Evolutionary conservation across 257 asterid species (phyloP), one percentile per base, ranked within the genome.

Genomic region (Phtheirospermum japonicum): DNA sequence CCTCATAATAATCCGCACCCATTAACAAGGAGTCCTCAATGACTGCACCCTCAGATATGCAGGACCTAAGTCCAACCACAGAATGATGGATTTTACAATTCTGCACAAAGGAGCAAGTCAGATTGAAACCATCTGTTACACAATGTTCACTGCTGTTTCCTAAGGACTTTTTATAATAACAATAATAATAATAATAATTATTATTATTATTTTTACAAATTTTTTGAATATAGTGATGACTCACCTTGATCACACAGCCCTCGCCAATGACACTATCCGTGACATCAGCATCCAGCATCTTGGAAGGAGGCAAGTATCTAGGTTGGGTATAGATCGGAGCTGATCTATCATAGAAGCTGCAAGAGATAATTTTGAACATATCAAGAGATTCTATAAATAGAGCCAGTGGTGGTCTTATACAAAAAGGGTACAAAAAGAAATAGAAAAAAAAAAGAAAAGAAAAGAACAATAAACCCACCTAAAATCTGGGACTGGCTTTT

Each of bases 1-100:
- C 97, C 95, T 90, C 97, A 12, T 90, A 90, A 71, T 90, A 90
- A 75, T 90, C 97, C 40, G 95, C 97, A 48, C 97, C 97, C 97
- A 89, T 89, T 76, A 89, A 70, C 75, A 89, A 72, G 12, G 95
- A 31, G 64, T 90, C 97, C 77, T 90, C 97, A 64, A 90, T 85
- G 66, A 87, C 68, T 68, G 97, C 97, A 49, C 97, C 97, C 68
- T 81, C 96, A 34, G 97, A 85, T 66, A 90, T 85, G 79, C 97
- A 90, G n/a, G 97, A 90, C 67, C 97, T 77, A 19, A 90, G 93
- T 65, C 97, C 97, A 70, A 90, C 88, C 65, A 90, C 97, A 16
- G 97, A 90, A 64, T 90, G 96, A 73, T 87, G 92, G 79, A 90
- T 90, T 76, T 87, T 90, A 70, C 97, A 90, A 72, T 90, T 90